These are phyloP conservation scores for Ascochyta lentis DNA, from an alignment of 2,329 filamentous ascomycete genomes.

Conservation along the genomic window DNA sequence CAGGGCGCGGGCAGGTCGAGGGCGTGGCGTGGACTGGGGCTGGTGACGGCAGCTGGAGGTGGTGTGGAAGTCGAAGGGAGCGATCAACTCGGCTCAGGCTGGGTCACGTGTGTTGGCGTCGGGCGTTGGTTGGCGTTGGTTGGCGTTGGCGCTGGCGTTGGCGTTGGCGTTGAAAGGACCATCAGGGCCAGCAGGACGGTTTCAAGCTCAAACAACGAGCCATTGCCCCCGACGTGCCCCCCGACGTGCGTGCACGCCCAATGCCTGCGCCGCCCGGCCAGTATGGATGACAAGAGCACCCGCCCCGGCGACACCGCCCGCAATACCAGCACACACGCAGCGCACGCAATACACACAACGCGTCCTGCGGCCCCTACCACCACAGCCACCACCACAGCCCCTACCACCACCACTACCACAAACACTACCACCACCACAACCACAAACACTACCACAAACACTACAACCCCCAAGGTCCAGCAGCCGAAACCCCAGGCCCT, in stretches of 20 bases:
- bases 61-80: constrained; percentile 13
- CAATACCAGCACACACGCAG: constrained; percentile 25
- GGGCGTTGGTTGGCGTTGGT: background rate
- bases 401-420: constrained; percentile 3
- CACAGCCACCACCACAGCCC: background rate
- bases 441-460: background rate
- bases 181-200: background rate
- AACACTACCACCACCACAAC: constrained; percentile 7
- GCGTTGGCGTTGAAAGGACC: background rate
- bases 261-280: constrained; percentile 32
- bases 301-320: constrained; percentile 23
- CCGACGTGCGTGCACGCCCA: constrained; percentile 13
- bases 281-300: constrained; percentile 42
- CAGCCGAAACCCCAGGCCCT: constrained; percentile 91
- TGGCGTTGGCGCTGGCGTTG: background rate
- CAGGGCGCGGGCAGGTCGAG: constrained; percentile 5
- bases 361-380: constrained; percentile 7
- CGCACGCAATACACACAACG: constrained; percentile 22
- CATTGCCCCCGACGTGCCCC: constrained; percentile 4
- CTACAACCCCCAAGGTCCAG: constrained; percentile 62
- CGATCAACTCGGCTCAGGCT: background rate
- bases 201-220: constrained; percentile 17
- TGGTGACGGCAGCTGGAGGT: constrained; percentile 20
- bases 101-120: constrained; percentile 2
- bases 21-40: constrained; percentile 11